These are phyloP conservation scores for Rubia yunnanensis DNA, from an alignment of 257 asterid species.

Conservation along the genomic window DNA sequence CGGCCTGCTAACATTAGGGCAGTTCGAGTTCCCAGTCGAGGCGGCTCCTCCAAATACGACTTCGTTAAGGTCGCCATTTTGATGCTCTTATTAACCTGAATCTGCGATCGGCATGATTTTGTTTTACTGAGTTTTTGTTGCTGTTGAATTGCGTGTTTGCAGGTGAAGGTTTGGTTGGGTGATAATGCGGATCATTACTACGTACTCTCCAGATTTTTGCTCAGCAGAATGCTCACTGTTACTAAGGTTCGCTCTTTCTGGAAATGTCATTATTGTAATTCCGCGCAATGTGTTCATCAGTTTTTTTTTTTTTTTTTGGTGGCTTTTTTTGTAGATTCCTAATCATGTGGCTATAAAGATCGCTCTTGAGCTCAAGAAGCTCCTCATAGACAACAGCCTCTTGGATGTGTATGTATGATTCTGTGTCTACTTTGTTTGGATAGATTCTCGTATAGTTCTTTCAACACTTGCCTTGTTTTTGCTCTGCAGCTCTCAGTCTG, in stretches of 20 bases:
- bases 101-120: not conserved
- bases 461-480: conserved; percentile 17
- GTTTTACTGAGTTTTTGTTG: too few relatives aligned
- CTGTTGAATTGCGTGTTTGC: not conserved
- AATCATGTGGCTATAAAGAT: conserved; percentile 96
- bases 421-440: conserved; percentile 7
- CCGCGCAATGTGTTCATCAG: not conserved
- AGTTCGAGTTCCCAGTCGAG: conserved; percentile 65
- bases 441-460: not conserved
- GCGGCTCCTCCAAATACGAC: conserved; percentile 91
- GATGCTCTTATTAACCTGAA: not conserved
- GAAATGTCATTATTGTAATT: not conserved
- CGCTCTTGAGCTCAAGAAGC: conserved; percentile 93
- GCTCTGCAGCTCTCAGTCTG: conserved; percentile 81
- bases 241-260: conserved; percentile 50
- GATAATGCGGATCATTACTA: conserved; percentile 98
- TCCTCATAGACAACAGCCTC: conserved; percentile 91
- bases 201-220: conserved; percentile 92
- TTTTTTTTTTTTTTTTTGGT: conserved; percentile 7
- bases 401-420: conserved; percentile 78
- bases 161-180: conserved; percentile 99
- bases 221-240: conserved; percentile 96
- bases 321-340: conserved; percentile 69
- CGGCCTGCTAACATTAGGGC: conserved; percentile 20
- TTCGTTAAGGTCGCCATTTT: conserved; percentile 67